Evolutionary conservation across 495 filamentous ascomycete species (phyloP).

Genomic region (Sordaria brevicollis): DNA sequence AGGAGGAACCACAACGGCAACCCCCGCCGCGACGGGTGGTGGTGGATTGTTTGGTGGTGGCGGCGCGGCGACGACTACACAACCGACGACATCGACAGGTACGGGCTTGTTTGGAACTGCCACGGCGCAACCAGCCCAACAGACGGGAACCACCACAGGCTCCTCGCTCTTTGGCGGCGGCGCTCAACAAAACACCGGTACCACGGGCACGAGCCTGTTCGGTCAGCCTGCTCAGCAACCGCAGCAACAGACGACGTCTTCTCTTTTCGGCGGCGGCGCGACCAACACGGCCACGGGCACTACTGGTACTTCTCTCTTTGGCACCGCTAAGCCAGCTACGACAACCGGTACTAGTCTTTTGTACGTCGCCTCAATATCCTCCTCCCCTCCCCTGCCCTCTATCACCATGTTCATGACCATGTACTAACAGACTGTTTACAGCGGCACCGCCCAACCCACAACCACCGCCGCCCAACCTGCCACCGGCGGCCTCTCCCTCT

Average conservation of each 20-base stretch:
- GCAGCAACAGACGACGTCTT: too few relatives aligned
- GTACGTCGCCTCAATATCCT: conserved; percentile 31
- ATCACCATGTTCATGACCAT: background rate
- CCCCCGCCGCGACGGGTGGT: conserved; percentile 10
- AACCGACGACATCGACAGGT: conserved; percentile 9
- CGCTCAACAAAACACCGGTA: too few relatives aligned
- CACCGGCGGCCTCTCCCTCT: conserved; percentile 24
- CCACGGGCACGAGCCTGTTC: too few relatives aligned
- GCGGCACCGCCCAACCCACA: conserved; percentile 12
- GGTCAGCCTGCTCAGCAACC: too few relatives aligned
- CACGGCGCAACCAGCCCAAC: conserved; percentile 10
- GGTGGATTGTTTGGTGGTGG: conserved; percentile 22
- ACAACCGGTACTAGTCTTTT: conserved; percentile 29
- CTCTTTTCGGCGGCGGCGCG: too few relatives aligned
- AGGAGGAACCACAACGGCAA: background rate
- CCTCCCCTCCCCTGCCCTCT: background rate
- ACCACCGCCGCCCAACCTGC: background rate
- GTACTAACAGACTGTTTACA: conserved; percentile 10
- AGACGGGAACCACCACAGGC: conserved; percentile 5
- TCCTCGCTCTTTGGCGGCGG: too few relatives aligned
- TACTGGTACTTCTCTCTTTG: too few relatives aligned
- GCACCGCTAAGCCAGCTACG: conserved; percentile 4
- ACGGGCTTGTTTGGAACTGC: conserved; percentile 1
- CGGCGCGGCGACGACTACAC: background rate
- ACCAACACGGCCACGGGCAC: too few relatives aligned